Evolutionary conservation across 345 rosid species (phyloP), one percentile per base, ranked within the genome.

Genomic region (Salix viminalis): DNA sequence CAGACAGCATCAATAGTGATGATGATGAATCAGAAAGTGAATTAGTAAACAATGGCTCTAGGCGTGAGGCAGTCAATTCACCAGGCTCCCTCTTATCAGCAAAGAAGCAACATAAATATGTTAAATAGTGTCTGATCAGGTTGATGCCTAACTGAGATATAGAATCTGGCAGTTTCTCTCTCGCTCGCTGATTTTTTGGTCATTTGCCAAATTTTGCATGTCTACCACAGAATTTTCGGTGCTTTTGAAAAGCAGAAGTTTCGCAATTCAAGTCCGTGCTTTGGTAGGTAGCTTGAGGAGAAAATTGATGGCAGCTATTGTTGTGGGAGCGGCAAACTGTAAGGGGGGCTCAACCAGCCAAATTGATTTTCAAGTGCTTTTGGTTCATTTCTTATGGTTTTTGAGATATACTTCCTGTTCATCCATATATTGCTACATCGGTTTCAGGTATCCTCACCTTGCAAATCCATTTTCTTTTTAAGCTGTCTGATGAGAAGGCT

Each of bases 1-100:
- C 86, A 23, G 66, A 70, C 65, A 84, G 84, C 56, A 81, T 87
- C 75, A 80, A 87, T 78, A 96, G 97, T 44, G 97, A 91, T 21
- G 83, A 76, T 34, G 84, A 81, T 78, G 88, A 85, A 46, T 67
- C 79, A 2, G 92, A 78, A 74, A 44, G 67, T 44, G 84, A 76
- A 42, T 70, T 52, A 44, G 75, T 19, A 71, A 58, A 68, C 65
- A 79, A 77, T 46, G 81, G 82, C 75, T 80, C 70, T 61, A 44
- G 72, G 65, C 67, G 56, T 7, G 83, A 72, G 82, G 82, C 80
- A 66, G 66, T 75, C 79, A 82, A 81, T 76, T 72, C 84, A 2
- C 83, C 81, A 61, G 85, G 85, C 66, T 83, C 86, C 30, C 82
- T 83, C 73, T 80, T 70, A 75, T 85, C 91, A 13, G 92, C 91